Evolutionary conservation across 129 eudicot genomes (phyloP).

Genomic region (Oenanthe sinensis): DNA sequence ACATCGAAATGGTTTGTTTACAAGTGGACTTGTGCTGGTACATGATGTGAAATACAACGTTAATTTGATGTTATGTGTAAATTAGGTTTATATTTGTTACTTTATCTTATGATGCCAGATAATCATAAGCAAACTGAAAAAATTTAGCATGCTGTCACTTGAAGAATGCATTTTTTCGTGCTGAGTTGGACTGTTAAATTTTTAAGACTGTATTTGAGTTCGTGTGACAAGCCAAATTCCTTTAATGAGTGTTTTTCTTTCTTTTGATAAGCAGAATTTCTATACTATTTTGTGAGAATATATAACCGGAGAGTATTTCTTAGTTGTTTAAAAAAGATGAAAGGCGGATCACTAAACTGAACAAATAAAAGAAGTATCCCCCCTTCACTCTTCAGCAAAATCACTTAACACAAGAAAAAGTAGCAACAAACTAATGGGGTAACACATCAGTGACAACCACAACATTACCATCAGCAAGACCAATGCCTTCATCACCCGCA

Average conservation of each 20-base stretch:
- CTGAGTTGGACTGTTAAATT: not conserved
- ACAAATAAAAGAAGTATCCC: not conserved
- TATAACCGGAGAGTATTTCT: not conserved
- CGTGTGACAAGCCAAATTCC: not conserved
- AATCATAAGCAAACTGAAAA: not conserved
- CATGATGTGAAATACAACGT: not conserved
- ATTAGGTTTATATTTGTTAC: not conserved
- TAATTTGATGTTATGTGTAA: not conserved
- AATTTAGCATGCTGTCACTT: not conserved
- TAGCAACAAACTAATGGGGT: not conserved
- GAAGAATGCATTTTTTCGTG: not conserved
- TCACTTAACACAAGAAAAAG: not conserved
- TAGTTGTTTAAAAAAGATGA: not conserved
- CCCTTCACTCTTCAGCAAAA: not conserved
- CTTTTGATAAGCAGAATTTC: not conserved
- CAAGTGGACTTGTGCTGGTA: not conserved
- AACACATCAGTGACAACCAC: not conserved
- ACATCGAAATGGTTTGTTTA: not conserved
- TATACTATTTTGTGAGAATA: not conserved
- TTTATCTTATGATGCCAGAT: not conserved
- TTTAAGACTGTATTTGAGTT: not conserved
- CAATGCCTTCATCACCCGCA: not conserved
- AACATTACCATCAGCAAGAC: not conserved
- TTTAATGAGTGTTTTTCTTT: not conserved
- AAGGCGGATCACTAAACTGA: not conserved